phyloP scores from a whole-genome alignment of 352 stramenopile species.

The Globisporangium okanoganense region DNA sequence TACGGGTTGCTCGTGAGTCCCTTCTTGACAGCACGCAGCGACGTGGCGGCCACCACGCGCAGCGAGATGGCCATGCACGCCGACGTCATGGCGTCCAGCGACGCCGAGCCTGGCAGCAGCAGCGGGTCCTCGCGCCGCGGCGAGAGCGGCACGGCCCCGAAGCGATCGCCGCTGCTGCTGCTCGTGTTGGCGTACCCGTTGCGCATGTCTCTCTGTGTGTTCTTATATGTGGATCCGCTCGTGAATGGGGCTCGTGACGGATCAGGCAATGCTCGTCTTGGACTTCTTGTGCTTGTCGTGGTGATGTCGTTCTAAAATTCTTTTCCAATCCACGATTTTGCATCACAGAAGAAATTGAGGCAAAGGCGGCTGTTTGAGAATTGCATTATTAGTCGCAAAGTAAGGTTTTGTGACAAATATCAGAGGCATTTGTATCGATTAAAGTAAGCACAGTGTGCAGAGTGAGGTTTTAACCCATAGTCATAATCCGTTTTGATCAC shows the following conservation, averaged over 20 bases:
- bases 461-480: constrained; percentile 6
- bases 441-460: not conserved
- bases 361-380: not conserved
- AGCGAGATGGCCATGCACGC: constrained; percentile 55
- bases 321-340: not conserved
- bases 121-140: constrained; percentile 55
- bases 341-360: not conserved
- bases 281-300: no score
- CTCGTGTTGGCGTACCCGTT: constrained; percentile 16
- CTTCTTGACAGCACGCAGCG: constrained; percentile 65
- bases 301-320: no score
- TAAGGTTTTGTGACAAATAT: not conserved
- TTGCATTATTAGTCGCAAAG: not conserved
- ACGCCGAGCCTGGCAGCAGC: constrained; percentile 46
- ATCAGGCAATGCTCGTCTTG: not conserved
- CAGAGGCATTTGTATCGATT: not conserved
- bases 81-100: constrained; percentile 56
- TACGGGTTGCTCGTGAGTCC: constrained; percentile 64
- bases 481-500: not conserved
- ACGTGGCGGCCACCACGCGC: constrained; percentile 49
- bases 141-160: constrained; percentile 50
- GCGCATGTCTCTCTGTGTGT: constrained; percentile 3
- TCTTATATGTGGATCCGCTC: not conserved
- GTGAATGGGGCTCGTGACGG: not conserved
- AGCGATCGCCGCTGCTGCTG: constrained; percentile 23